Evolutionary conservation across 495 filamentous ascomycete species (phyloP).

Genomic region (Penicillium odoratum): DNA sequence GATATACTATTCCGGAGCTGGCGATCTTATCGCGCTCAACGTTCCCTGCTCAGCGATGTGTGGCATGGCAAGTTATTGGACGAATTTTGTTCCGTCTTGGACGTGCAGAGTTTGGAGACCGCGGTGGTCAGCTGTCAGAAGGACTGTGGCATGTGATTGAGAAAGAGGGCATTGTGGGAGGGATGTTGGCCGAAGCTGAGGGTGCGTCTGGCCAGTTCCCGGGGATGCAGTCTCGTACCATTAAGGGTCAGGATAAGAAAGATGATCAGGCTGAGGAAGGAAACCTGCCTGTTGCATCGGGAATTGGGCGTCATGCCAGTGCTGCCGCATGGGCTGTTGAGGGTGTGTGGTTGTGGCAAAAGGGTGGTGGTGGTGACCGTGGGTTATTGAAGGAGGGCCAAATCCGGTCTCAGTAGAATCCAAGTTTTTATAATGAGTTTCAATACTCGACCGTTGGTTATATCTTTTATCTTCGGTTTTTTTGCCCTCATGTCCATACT

Average conservation of each 20-base stretch:
- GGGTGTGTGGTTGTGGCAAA: conserved; percentile 88
- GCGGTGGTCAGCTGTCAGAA: conserved; percentile 55
- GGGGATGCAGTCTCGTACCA: conserved; percentile 1
- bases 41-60: conserved; percentile 82
- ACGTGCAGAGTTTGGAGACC: conserved; percentile 70
- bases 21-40: conserved; percentile 77
- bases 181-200: conserved; percentile 66
- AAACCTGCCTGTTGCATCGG: conserved; percentile 21
- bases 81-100: conserved; percentile 83
- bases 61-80: conserved; percentile 89
- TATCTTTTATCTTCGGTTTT: too few species aligned
- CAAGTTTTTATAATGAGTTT: background rate
- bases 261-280: conserved; percentile 7
- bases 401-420: conserved; percentile 29
- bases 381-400: conserved; percentile 41
- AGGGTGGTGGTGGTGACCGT: conserved; percentile 63
- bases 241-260: conserved; percentile 20
- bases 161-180: conserved; percentile 71
- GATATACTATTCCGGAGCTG: conserved; percentile 90
- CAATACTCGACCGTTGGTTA: too few species aligned
- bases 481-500: too few species aligned
- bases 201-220: conserved; percentile 28
- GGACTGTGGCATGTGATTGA: conserved; percentile 78
- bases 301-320: conserved; percentile 57
- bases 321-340: conserved; percentile 82